Evolutionary conservation across 305 asterid genomes (phyloP), one percentile per base, ranked within the genome.

Genomic region (Ajuga reptans): DNA sequence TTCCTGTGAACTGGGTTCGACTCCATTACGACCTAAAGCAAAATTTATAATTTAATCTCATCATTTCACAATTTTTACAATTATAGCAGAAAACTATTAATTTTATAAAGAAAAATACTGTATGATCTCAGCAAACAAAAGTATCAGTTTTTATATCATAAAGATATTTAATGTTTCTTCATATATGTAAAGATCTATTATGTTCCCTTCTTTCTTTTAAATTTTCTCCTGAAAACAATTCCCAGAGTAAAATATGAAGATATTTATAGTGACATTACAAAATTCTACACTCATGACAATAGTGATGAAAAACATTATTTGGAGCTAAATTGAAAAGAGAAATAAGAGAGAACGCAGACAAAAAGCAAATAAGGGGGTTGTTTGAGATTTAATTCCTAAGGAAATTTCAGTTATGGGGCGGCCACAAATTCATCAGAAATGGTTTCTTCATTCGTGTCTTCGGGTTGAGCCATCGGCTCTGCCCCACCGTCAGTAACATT

Each of bases 401-500:
- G 60, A n/a, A 18, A 43, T 31, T 42, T 68, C 74, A 74, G 33
- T 75, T 36, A 42, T 77, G 70, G 63, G 76, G 81, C 87, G 10
- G 17, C 87, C 72, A 75, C 79, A 15, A 69, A 64, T 66, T 68
- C 75, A 8, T 70, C 82, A 0, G 79, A 36, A 65, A 63, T 10
- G 41, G 79, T 58, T 69, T 75, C 86, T 54, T 67, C 83, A 1
- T 78, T 84, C 34, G 72, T 31, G 54, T 58, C 72, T 46, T 75
- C 59, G 16, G 81, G 73, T 59, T 51, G 68, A 66, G 54, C 71
- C 64, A 43, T 71, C 42, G 74, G 56, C 63, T 74, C 90, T 0
- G 77, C 49, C 73, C 73, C 68, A 27, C 74, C 82, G 55, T 82
- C 93, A 6, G 84, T 77, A 1, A 50, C 64, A 64, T 81, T 88